phyloP scores from a whole-genome alignment of 1,284 basidiomycete species.

The Pascua sp. region DNA sequence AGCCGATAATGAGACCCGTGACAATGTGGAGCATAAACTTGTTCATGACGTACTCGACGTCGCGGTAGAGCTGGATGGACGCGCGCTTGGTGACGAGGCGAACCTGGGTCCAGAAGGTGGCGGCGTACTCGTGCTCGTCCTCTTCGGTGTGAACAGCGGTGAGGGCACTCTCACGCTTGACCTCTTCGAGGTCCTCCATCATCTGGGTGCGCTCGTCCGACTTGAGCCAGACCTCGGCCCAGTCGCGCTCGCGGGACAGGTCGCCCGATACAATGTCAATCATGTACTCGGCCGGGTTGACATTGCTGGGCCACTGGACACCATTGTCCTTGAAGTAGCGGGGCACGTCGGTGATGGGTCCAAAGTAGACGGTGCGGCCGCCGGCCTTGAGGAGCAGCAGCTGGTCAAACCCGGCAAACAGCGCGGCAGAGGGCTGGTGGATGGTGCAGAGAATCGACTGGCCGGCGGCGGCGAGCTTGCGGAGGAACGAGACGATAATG shows the following conservation, averaged over 20 bases:
- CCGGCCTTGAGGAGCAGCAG: conserved; percentile 54
- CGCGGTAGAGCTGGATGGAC: conserved; percentile 37
- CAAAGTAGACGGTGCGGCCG: conserved; percentile 58
- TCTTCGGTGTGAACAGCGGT: conserved; percentile 7
- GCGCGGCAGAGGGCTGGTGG: conserved; percentile 63
- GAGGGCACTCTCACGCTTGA: conserved; percentile 23
- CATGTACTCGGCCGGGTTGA: conserved; percentile 55
- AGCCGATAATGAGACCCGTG: conserved; percentile 43
- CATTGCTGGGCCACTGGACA: conserved; percentile 46
- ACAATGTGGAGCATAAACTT: conserved; percentile 39
- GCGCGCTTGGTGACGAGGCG: conserved; percentile 37
- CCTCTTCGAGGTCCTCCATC: conserved; percentile 48
- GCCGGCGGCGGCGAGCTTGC: conserved; percentile 54
- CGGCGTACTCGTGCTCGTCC: conserved; percentile 39
- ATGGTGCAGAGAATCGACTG: conserved; percentile 53
- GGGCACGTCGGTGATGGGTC: conserved; percentile 53
- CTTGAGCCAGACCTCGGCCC: conserved; percentile 67
- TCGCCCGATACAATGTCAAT: conserved; percentile 46
- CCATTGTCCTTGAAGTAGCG: conserved; percentile 51
- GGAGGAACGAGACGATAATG: conserved; percentile 58
- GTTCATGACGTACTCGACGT: conserved; percentile 45
- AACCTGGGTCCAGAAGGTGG: conserved; percentile 33
- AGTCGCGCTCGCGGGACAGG: conserved; percentile 55
- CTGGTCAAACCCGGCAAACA: conserved; percentile 67
- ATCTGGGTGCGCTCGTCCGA: conserved; percentile 48